Conservation (phyloP, 2,329 filamentous ascomycete genomes). For the Tothia fuscella region DNA sequence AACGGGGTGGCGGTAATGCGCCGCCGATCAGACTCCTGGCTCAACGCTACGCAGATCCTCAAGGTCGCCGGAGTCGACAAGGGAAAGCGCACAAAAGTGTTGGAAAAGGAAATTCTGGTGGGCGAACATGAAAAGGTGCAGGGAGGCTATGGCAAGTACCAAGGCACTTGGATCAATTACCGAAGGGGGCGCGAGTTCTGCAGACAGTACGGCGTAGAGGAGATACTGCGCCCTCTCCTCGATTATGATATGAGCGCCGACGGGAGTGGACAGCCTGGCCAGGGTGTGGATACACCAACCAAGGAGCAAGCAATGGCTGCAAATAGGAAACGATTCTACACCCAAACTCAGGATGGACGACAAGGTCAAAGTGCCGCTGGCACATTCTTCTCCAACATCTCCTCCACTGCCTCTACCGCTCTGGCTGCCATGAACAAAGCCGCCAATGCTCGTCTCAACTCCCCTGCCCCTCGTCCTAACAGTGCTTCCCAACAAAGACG, state of each 20-base stretch:
- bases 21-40: constrained; percentile 84
- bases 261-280: constrained; percentile 53
- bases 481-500: constrained; percentile 51
- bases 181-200: constrained; percentile 87
- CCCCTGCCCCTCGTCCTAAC: constrained; percentile 55
- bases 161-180: constrained; percentile 97
- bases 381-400: constrained; percentile 97
- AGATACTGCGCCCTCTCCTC: constrained; percentile 59
- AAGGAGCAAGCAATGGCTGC: constrained; percentile 99
- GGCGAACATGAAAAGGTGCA: constrained; percentile 98
- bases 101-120: constrained; percentile 94
- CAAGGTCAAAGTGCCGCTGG: constrained; percentile 46
- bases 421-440: constrained; percentile 90
- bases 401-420: constrained; percentile 79
- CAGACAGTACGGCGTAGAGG: constrained; percentile 63
- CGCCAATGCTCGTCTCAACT: constrained; percentile 83
- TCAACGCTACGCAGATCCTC: constrained; percentile 96
- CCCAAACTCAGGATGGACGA: constrained; percentile 56
- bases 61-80: constrained; percentile 97
- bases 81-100: constrained; percentile 90
- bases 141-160: constrained; percentile 96
- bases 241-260: constrained; percentile 74
- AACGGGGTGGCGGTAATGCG: constrained; percentile 92
- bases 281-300: constrained; percentile 83
- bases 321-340: constrained; percentile 80